Evolutionary conservation across 352 stramenopile species (phyloP), one percentile per base, ranked within the genome.

Genomic region (Phytophthora capsici): DNA sequence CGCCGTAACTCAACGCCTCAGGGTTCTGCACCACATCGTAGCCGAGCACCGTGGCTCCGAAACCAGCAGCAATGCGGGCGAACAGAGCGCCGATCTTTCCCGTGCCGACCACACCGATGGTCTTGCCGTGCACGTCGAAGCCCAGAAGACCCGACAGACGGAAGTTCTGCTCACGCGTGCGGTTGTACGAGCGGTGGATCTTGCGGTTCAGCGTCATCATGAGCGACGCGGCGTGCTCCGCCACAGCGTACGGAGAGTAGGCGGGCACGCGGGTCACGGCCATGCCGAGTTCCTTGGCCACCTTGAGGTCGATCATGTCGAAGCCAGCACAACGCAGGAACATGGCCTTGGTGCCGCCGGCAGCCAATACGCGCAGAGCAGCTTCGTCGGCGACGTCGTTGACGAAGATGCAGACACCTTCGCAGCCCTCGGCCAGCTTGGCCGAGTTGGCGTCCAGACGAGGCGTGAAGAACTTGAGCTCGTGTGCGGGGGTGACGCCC

Each of bases 161-260:
- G 71, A 93, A 94, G 71, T 91, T 91, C 48, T 84, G 78, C 58
- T 91, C 77, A 40, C 82, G 75, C 17, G 82, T 90, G 37, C 86
- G 83, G 69, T 91, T 88, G 67, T 84, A 88, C 2, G 84, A 83
- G 43, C 80, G 78, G 69, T 90, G 73, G 57, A 88, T 85, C 71
- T 91, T 89, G 57, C 86, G 79, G 68, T 92, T 93, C 17, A 94
- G 72, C 45, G 82, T 83, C 82, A 93, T 84, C 73, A 94, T 81
- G 19, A 94, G 74, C 28, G 84, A 70, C 23, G 80, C 63, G 17
- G 82, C 86, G 58, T 94, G 86, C 66, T 94, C 84, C 2, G 86
- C 86, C 14, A 94, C 82, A 5, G 86, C 86, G 61, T 89, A 90
- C 9, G 85, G 85, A 23, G 83, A 92, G 73, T 94, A 94, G 9